Percentiles rank a stretch among this genome's conserved stretches.
phyloP scores from a whole-genome alignment of 495 filamentous ascomycete species.

The Immersiella caudata region DNA sequence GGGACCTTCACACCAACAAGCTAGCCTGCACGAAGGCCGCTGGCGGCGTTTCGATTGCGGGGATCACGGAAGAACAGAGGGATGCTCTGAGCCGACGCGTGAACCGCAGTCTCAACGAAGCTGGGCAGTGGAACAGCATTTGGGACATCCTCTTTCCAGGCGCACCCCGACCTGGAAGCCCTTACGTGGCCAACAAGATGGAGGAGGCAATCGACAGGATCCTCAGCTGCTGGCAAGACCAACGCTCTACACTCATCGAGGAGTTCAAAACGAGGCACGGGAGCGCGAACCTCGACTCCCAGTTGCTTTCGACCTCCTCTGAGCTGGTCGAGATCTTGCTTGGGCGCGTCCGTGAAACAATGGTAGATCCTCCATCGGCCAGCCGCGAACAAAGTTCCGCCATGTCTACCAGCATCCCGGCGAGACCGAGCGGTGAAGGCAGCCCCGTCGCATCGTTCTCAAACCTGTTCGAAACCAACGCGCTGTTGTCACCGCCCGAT shows the following conservation, averaged over 20 bases:
- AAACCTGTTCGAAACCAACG: too few relatives aligned
- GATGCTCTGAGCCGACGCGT: not conserved
- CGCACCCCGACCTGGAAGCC: not conserved
- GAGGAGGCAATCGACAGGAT: not conserved
- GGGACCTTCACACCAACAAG: not conserved
- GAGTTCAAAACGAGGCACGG: not conserved
- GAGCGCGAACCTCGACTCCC: not conserved
- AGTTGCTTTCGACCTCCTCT: not conserved
- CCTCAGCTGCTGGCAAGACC: not conserved
- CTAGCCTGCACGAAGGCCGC: not conserved
- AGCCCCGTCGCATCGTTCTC: too few relatives aligned
- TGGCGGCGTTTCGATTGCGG: not conserved
- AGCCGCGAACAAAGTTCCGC: not conserved
- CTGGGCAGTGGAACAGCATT: slow-evolving; percentile 7
- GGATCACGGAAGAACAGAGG: too few relatives aligned
- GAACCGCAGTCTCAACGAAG: not conserved
- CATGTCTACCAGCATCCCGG: too few relatives aligned
- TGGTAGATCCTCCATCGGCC: not conserved
- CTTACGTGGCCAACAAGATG: slow-evolving; percentile 3
- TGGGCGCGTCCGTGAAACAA: not conserved
- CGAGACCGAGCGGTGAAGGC: too few relatives aligned
- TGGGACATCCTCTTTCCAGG: not conserved
- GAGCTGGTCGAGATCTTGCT: not conserved
- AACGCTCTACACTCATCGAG: not conserved
- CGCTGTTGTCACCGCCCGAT: too few relatives aligned